Evolutionary conservation across 2,329 filamentous ascomycete species (phyloP).

Genomic region (Scedosporium apiospermum): DNA sequence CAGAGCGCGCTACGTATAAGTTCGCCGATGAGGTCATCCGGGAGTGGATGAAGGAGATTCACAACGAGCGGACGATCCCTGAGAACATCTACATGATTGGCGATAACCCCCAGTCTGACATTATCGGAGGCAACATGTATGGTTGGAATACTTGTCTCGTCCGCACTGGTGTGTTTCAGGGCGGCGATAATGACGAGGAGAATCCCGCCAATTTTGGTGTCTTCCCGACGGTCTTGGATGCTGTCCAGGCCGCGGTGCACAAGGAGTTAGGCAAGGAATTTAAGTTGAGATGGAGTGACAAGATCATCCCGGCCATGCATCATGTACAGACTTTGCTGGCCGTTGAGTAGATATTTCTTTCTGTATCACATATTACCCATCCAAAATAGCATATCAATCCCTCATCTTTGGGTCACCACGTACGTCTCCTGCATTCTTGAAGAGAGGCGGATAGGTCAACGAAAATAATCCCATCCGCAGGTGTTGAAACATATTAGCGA

Average conservation of each 20-base stretch:
- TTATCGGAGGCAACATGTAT: constrained; percentile 79
- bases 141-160: constrained; percentile 75
- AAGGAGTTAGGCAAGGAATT: constrained; percentile 68
- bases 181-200: constrained; percentile 64
- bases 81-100: constrained; percentile 88
- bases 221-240: constrained; percentile 63
- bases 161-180: constrained; percentile 70
- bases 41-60: constrained; percentile 67
- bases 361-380: no score
- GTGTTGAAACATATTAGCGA: no score
- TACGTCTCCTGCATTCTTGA: no score
- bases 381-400: no score
- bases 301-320: constrained; percentile 57
- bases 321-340: constrained; percentile 24
- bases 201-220: constrained; percentile 72
- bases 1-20: constrained; percentile 64
- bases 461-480: no score
- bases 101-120: constrained; percentile 83
- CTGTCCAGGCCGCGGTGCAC: constrained; percentile 49
- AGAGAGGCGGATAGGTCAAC: no score
- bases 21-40: constrained; percentile 72
- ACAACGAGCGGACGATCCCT: constrained; percentile 50
- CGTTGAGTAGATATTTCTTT: background rate
- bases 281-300: constrained; percentile 62
- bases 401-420: no score